These are phyloP conservation scores for Trametes pubescens DNA, from an alignment of 1,284 basidiomycete species.

Conservation along the genomic window DNA sequence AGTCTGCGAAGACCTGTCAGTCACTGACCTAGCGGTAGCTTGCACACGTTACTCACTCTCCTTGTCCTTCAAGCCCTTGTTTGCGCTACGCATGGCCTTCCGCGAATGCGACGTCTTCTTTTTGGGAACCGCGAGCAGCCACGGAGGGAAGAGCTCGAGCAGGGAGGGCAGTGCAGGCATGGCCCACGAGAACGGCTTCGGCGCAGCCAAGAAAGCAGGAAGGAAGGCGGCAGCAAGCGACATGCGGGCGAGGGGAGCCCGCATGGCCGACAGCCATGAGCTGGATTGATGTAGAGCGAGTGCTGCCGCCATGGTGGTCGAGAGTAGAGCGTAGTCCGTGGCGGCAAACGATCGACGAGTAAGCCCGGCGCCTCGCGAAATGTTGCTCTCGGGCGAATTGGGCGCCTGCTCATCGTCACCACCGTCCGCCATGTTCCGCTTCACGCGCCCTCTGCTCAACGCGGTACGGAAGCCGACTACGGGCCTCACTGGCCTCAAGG, in stretches of 20 bases:
- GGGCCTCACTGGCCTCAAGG: constrained; percentile 77
- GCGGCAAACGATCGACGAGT: background rate
- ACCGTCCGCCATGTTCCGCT: constrained; percentile 71
- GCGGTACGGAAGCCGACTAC: constrained; percentile 78
- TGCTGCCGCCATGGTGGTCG: constrained; percentile 49
- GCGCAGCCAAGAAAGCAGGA: constrained; percentile 43
- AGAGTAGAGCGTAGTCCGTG: constrained; percentile 11
- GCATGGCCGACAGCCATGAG: constrained; percentile 46
- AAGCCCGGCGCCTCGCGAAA: constrained; percentile 11
- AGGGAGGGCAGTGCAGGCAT: constrained; percentile 67
- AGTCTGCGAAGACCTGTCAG: constrained; percentile 59
- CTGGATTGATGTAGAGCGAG: constrained; percentile 48
- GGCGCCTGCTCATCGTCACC: constrained; percentile 22
- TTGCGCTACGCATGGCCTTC: constrained; percentile 94
- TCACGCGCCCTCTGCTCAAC: constrained; percentile 76
- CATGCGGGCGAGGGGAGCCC: constrained; percentile 46
- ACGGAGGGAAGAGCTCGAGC: constrained; percentile 85
- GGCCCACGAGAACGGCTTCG: constrained; percentile 51
- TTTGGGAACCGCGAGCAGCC: constrained; percentile 94
- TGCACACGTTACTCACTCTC: constrained; percentile 66
- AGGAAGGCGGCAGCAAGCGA: constrained; percentile 42
- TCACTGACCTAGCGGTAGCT: constrained; percentile 26
- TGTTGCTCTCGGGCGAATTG: background rate
- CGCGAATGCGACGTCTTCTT: constrained; percentile 93
- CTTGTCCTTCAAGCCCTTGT: constrained; percentile 96